Base-by-base conservation (phyloP, 352 stramenopile genomes). In the Pythium aquatile region DNA sequence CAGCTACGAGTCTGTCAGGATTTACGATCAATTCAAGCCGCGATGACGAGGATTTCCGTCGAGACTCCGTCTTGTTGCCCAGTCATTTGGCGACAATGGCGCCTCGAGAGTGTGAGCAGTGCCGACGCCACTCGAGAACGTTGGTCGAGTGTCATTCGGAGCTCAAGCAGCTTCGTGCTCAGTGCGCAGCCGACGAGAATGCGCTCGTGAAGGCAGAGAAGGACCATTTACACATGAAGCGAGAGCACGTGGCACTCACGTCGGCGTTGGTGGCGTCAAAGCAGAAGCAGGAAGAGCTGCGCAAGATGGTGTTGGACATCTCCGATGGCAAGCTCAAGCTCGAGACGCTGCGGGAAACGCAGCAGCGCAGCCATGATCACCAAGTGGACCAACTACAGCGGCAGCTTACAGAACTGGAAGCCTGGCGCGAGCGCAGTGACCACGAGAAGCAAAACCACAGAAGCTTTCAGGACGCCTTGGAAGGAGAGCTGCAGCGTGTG, bases 281-380 rank as follows among this genome's bases (percentile, higher is more conserved):
- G 56, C 74, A 88, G 40, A 76, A 80, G 24, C 78, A 87, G 28
- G 69, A 88, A 59, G 78, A 87, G 16, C 68, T 88, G 14, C 76
- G 73, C 0, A 64, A 78, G 42, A 74, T 76, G 60, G 66, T 85
- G 24, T 0, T 79, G 5, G 69, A 90, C 9, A 51, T 83, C 17
- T 80, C 76, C 4, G 70, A 75, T 29, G 77, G 85, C n/a, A 90
- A 90, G 51, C 73, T 80, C 6, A 62, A 74, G 35, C 56, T 86
- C 0, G 79, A 88, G 62, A 73, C 77, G 32, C 51, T 70, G 32
- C 47, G 51, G 13, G 76, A 88, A 28, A 69, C 66, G 14, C 69
- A 81, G 32, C 68, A 79, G 47, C 72, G 76, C 3, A 75, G 66
- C 4, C 61, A 60, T 0, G 70, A 77, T 9, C 70, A 63, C 26